phyloP scores from a whole-genome alignment of 164 flowering plant species.

The Stephania japonica region DNA sequence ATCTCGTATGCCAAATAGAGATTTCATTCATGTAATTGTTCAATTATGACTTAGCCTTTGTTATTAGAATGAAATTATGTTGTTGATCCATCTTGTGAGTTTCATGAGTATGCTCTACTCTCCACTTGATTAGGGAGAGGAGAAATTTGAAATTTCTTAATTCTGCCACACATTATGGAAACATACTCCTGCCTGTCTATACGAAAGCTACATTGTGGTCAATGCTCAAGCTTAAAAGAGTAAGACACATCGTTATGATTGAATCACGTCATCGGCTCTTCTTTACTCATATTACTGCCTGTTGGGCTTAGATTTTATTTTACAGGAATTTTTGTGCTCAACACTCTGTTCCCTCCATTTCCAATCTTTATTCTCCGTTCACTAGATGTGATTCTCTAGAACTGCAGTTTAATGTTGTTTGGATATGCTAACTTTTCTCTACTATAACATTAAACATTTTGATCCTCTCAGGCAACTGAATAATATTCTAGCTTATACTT shows the following conservation, averaged over 20 bases:
- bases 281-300: not conserved
- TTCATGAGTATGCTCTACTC: not conserved
- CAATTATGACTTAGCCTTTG: not conserved
- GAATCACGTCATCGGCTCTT: not conserved
- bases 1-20: not conserved
- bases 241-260: not conserved
- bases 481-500: not conserved
- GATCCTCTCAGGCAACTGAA: not conserved
- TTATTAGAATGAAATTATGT: not conserved
- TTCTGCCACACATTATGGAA: not conserved
- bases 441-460: not conserved
- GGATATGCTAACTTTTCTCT: not conserved
- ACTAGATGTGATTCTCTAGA: not conserved
- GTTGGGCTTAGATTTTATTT: not conserved
- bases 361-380: not conserved
- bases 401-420: not conserved
- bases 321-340: not conserved
- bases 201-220: not conserved
- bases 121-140: not conserved
- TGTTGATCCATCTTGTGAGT: not conserved
- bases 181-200: not conserved
- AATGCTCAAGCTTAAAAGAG: not conserved
- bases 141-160: not conserved
- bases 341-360: not conserved
- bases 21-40: not conserved